Base-by-base conservation (phyloP, 2,329 filamentous ascomycete genomes). In the Colletotrichum salicis region DNA sequence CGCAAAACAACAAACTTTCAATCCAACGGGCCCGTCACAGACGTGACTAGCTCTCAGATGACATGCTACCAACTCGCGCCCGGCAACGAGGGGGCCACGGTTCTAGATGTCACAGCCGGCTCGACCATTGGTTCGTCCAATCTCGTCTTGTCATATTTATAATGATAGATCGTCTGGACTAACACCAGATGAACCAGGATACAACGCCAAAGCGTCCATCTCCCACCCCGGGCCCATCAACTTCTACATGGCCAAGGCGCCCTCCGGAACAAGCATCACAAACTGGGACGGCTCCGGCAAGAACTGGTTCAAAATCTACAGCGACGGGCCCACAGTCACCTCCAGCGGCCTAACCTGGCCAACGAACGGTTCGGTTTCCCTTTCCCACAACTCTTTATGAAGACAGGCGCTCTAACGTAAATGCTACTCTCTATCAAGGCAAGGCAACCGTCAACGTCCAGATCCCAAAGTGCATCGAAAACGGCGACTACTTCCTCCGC, bases 1-100 rank as follows among this genome's bases (percentile, higher is more conserved):
- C 81, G 85, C 29, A 83, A 84, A 75, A 86, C 85, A 11, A 81
- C 83, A 59, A 87, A 87, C 78, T 87, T 81, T 77, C 84, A 88
- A 76, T 81, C 78, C 77, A 87, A 87, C 74, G 83, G 82, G 1
- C 85, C 84, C 71, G 85, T 88, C 45, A 85, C 84, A 4, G 81
- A 86, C 71, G 86, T 88, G 35, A 81, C 76, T 59, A 85, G 84
- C 51, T 74, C 81, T 1, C 82, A 84, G 69, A 86, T 88, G 79
- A 84, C 84, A n/a, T 88, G 86, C 81, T 88, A 86, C 77, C 83
- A 87, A 75, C 79, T 83, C 11, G 77, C 77, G 11, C 75, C 82
- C 4, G 83, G 84, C 51, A 82, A 80, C 61, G 80, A 82, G 11
- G 86, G 85, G 19, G 85, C 86, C 24, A 79, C 80, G 12, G 82